Evolutionary conservation across 768 basidiomycete species (phyloP).

Genomic region (Chalciporus pseudorubinellus): DNA sequence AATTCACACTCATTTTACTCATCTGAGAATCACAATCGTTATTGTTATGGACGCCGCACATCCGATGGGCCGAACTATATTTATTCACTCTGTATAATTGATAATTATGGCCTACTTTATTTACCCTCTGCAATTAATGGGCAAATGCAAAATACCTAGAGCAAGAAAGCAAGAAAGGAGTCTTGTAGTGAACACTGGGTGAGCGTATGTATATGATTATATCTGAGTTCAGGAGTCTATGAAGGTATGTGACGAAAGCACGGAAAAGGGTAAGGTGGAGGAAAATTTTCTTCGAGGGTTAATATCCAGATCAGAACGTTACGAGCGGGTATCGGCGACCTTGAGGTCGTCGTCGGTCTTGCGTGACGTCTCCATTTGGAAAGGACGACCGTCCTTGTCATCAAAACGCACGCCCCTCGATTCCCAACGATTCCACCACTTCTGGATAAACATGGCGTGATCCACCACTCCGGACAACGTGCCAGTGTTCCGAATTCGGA

Average conservation of each 20-base stretch:
- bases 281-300: background rate
- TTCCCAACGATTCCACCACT: slow-evolving; percentile 30
- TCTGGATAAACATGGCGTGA: slow-evolving; percentile 25
- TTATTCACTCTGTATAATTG: no score
- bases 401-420: slow-evolving; percentile 30
- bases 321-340: background rate
- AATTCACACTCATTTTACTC: no score
- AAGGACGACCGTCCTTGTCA: slow-evolving; percentile 30
- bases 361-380: slow-evolving; percentile 6
- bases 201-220: background rate
- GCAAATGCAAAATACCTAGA: background rate
- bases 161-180: background rate
- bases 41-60: no score
- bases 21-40: no score
- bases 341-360: background rate
- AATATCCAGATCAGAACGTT: background rate
- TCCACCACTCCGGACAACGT: slow-evolving; percentile 34
- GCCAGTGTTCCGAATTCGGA: slow-evolving; percentile 42
- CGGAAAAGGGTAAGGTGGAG: background rate
- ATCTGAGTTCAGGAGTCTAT: background rate
- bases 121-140: background rate
- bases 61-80: no score
- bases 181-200: background rate
- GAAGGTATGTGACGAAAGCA: background rate
- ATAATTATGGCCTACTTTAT: no score